A percentile compares a stretch with the other conserved stretches of the same genome.
Conservation (phyloP, 148 eudicot genomes). For the Cornus kousa region DNA sequence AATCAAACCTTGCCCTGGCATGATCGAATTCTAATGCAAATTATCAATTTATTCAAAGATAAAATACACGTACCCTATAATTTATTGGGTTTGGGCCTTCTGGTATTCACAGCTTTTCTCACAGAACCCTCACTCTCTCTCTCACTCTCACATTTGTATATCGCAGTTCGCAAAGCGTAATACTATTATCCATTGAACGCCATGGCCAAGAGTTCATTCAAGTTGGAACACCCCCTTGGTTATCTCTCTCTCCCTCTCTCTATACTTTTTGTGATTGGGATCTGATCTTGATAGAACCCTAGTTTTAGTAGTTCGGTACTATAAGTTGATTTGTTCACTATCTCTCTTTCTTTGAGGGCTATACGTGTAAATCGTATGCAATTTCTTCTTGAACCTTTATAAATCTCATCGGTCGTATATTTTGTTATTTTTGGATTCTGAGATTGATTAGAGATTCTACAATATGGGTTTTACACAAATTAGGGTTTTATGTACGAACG, state of each 20-base stretch:
- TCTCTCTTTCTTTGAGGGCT: background rate
- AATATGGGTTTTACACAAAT: background rate
- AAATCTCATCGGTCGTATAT: background rate
- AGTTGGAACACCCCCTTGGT: slow-evolving; percentile 85
- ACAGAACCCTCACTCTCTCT: slow-evolving; percentile 29
- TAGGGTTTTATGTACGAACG: background rate
- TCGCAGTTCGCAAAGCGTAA: background rate
- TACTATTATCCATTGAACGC: slow-evolving; percentile 9
- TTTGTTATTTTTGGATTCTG: background rate
- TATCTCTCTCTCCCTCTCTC: slow-evolving; percentile 11
- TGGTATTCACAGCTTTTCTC: too few relatives aligned
- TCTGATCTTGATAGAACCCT: slow-evolving; percentile 1
- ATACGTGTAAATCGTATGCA: background rate
- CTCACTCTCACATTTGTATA: background rate
- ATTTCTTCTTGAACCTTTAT: background rate
- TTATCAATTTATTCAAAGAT: too few relatives aligned
- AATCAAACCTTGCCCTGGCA: too few relatives aligned
- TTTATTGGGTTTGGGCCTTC: too few relatives aligned
- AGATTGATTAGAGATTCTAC: background rate
- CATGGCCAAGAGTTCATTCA: slow-evolving; percentile 83
- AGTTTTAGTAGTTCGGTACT: background rate
- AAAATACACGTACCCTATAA: too few relatives aligned
- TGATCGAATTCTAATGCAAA: too few relatives aligned
- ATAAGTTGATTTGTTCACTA: background rate
- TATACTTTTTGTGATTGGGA: background rate